Evolutionary conservation across 202 grass and related monocot genomes (phyloP), one percentile per base, ranked within the genome.

Genomic region (Bolboschoenoplectus hybrid): DNA sequence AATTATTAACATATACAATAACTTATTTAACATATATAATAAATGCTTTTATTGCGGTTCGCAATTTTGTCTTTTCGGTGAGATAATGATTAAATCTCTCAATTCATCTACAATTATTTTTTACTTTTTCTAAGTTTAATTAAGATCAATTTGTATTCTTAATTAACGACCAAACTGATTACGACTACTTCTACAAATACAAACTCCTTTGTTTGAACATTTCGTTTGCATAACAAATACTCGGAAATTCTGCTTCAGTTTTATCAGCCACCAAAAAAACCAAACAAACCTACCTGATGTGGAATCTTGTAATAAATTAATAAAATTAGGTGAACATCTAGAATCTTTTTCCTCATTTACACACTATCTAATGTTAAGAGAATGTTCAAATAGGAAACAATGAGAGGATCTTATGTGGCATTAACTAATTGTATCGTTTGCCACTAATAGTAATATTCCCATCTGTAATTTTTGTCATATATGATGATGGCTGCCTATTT

Each of bases 271-370:
- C 47, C 47, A 2, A 10, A 72, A 74, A 11, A 74, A 74, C 69
- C 44, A 74, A 74, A 74, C 50, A n/a, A 58, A 57, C n/a, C 74
- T 55, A 79, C 52, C 74, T 52, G 34, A 70, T 57, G 11, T 2
- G 2, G 35, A 70, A 68, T 5, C 26, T 56, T 53, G 32, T 14
- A 67, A 69, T 67, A 5, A 26, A 36, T 50, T 7, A 1, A 26
- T 52, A 69, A 65, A 55, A 71, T 70, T 71, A 84, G 82, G 65
- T 84, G 34, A 84, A 17, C 65, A 84, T 14, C 65, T 68, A n/a
- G 64, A 64, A n/a, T 67, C 26, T 70, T 84, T 51, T 34, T 32
- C 36, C 14, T 3, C 14, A 9, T 82, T 2, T 14, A 52, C 40
- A 20, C 63, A 17, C 43, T 49, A 34, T 60, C 43, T 66, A 67